A percentile compares a stretch with the other conserved stretches of the same genome.
phyloP scores from a whole-genome alignment of 768 basidiomycete genomes.

The Rhizopogon sp. region DNA sequence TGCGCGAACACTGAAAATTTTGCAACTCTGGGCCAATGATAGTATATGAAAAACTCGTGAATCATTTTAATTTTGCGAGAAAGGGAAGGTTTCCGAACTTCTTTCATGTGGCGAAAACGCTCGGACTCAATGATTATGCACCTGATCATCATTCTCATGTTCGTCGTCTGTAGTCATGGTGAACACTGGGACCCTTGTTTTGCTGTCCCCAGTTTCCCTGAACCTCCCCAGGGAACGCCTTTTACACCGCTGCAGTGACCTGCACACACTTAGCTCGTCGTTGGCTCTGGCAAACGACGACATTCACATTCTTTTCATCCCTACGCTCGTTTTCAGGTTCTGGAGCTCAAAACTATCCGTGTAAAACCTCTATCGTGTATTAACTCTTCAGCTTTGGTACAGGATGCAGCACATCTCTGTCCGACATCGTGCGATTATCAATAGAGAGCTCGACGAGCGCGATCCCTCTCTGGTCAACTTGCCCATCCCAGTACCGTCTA shows the following conservation, averaged over 20 bases:
- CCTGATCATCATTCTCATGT: not conserved
- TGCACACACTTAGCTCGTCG: not conserved
- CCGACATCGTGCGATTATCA: slow-evolving; percentile 9
- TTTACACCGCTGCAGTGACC: not conserved
- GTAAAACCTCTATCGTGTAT: slow-evolving; percentile 1
- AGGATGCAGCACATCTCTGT: slow-evolving; percentile 11
- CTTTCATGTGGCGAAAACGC: too few species aligned
- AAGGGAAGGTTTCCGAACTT: not conserved
- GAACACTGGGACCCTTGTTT: not conserved
- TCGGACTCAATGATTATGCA: not conserved
- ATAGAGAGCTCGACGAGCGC: slow-evolving; percentile 27
- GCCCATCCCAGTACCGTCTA: slow-evolving; percentile 33
- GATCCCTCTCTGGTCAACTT: slow-evolving; percentile 34
- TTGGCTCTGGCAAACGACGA: slow-evolving; percentile 10
- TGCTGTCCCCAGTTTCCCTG: not conserved
- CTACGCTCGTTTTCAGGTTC: slow-evolving; percentile 12
- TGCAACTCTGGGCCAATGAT: too few species aligned
- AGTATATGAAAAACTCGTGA: too few species aligned
- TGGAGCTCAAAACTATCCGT: not conserved
- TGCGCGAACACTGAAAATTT: too few species aligned
- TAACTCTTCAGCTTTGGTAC: slow-evolving; percentile 4
- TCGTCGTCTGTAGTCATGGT: not conserved
- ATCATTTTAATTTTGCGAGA: not conserved
- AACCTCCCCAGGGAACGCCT: not conserved
- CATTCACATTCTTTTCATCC: slow-evolving; percentile 17